Evolutionary conservation across 2,329 filamentous ascomycete species (phyloP), one percentile per base, ranked within the genome.

Genomic region (Dryadomyces quercivorus): DNA sequence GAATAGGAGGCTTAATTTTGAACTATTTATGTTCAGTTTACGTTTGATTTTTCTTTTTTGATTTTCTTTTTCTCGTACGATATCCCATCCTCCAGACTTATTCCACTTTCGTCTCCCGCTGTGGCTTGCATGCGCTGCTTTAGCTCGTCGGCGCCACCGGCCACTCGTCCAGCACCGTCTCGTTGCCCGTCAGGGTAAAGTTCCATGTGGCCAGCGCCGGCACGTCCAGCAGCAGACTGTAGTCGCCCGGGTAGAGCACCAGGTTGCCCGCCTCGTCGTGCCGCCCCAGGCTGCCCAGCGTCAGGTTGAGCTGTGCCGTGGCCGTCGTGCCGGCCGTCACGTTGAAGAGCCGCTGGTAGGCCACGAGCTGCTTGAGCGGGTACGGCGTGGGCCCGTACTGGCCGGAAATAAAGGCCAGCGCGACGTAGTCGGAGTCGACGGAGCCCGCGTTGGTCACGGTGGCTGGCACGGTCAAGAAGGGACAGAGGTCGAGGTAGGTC

Each of bases 241-340:
- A 82, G 18, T 68, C 68, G 0, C 76, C 78, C 0, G 77, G 77
- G 62, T 77, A 80, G 10, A 81, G 61, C 15, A 78, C 71, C 50
- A 67, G 69, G 57, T 76, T 72, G 0, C 78, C 79, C 2, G 64
- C 65, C 44, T 72, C 69, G 55, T 79, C 75, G 0, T 72, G 71
- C 2, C 78, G 66, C 1, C 74, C 72, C 42, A 82, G 60, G 22
- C 68, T 71, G 0, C 73, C 77, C 1, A 81, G 64, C 2, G 69
- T 75, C 26, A 78, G 58, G 6, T 67, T 63, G 5, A 81, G 61
- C 0, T 60, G 59, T 0, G 66, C 69, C 5, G 61, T 68, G 5
- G 51, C 59, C 0, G 63, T 64, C 16, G 62, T 53, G 0, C 68
- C 70, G 0, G 67, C 59, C 5, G 62, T 56, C 43, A 78, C 63